Base-by-base conservation (phyloP, 2,329 filamentous ascomycete species). In the Dendryphion nanum region DNA sequence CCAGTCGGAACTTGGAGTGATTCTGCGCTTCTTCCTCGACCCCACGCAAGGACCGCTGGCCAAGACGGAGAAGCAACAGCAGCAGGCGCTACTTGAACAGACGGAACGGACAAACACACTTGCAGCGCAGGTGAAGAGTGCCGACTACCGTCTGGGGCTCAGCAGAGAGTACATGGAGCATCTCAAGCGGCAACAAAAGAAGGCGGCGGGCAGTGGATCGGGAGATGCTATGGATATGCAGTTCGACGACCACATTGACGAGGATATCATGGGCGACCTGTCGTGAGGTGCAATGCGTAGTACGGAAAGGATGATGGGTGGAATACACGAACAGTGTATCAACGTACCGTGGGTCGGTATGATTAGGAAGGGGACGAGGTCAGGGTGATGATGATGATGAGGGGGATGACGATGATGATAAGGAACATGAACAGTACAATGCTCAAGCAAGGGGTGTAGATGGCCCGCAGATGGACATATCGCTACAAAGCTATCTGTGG, bases 91-190 rank as follows among this genome's bases (percentile, higher is more conserved):
- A 6, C 63, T 70, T 30, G 58, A 63, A 28, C 77, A 78, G 53
- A 75, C 72, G 20, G 49, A 63, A 30, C 72, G 73, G 18, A 74
- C 81, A 2, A 68, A 74, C 35, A 50, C 55, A 6, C 67, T 84
- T 5, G 69, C 75, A 15, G 63, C 69, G 16, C 72, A 74, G 47
- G 68, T 81, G 30, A 70, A 71, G 47, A 71, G 76, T 41, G 74
- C 72, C 13, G 78, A 82, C 45, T 69, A 73, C 37, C 74, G 73
- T 14, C 55, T 83, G 34, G 76, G 74, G 29, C 57, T 84, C 29
- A 77, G 71, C 38, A 77, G 75, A 50, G 80, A 83, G 54, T 80
- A 78, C 49, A 65, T 81, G 20, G 76, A 80, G 30, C 69, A 69
- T 35, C 42, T 75, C 35, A 74, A 72, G 51, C 77, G 69, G 44